Evolutionary conservation across 768 basidiomycete species (phyloP).

Genomic region (Sporobolomyces phaffii): DNA sequence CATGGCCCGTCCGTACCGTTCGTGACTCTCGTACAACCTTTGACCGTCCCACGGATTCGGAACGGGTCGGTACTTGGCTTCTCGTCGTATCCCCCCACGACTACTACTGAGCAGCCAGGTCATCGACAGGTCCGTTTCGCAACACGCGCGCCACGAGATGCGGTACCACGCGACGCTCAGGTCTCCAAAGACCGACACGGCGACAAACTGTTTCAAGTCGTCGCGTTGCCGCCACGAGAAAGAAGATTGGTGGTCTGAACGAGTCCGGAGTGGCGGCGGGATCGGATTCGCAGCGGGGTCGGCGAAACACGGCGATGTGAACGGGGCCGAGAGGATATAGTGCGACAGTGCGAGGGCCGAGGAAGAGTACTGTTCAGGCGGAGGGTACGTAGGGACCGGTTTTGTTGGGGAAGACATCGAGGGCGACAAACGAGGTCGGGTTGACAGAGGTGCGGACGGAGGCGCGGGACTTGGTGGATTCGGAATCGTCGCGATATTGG

Average conservation of each 20-base stretch:
- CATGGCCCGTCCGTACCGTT: conserved; percentile 54
- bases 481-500: neutral
- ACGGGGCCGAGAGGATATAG: conserved; percentile 12
- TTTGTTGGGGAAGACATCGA: neutral
- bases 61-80: conserved; percentile 22
- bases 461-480: neutral
- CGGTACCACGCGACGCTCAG: conserved; percentile 12
- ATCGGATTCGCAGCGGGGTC: neutral
- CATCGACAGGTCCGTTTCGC: neutral
- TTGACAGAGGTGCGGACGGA: conserved; percentile 1
- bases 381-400: conserved; percentile 24
- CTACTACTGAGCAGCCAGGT: neutral
- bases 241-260: conserved; percentile 18
- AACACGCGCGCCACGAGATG: conserved; percentile 4
- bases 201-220: neutral
- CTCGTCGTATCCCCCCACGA: neutral
- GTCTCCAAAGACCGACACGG: conserved; percentile 19
- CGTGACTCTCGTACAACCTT: conserved; percentile 51
- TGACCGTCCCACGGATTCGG: conserved; percentile 11
- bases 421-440: conserved; percentile 2
- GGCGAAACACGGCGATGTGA: conserved; percentile 17
- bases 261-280: conserved; percentile 13
- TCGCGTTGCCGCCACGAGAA: conserved; percentile 6
- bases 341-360: conserved; percentile 28
- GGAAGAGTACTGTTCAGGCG: conserved; percentile 12